Base-by-base conservation (phyloP, 2,329 filamentous ascomycete genomes). In the Pseudogymnoascus sp. region DNA sequence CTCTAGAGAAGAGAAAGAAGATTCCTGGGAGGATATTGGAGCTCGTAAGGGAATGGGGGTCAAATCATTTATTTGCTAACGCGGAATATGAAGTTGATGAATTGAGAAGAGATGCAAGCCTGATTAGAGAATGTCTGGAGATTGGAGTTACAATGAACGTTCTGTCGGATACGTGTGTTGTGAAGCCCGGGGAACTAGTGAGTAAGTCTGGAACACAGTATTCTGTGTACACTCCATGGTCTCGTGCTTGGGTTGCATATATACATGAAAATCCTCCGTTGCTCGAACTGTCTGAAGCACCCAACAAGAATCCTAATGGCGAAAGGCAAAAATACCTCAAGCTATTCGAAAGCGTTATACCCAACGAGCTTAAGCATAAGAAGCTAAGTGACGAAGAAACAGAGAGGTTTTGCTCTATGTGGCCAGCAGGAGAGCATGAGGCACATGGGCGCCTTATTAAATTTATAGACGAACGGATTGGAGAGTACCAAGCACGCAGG, bases 41-140 rank as follows among this genome's bases (percentile, higher is more conserved):
- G 60, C 76, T 92, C 40, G 83, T 88, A 72, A 76, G 83, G 31
- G 77, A 84, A 64, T 96, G 90, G 91, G 83, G 83, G 0, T 87
- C 84, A 0, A 87, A 80, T 58, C 88, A 94, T 69, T 66, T 96
- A 2, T 95, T 86, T 69, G 86, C 88, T 58, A 96, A 96, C 70
- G 84, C 92, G 62, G 92, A 96, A 72, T 96, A 96, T 69, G 92
- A 96, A 72, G 90, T 95, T 0, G 92, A 97, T 70, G 92, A 96
- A 75, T 75, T 96, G 63, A 80, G 92, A 45, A 80, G 92, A 5
- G 92, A 97, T 69, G 84, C 86, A 1, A 78, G 78, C 29, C 75
- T 96, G 69, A 80, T 90, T 0, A 80, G 77, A 29, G 73, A 79
- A 40, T 83, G 87, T 64, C 74, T 87, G 1, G 79, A 85, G 13